Evolutionary conservation across 495 filamentous ascomycete species (phyloP).

Genomic region (Margaritispora aquatica): DNA sequence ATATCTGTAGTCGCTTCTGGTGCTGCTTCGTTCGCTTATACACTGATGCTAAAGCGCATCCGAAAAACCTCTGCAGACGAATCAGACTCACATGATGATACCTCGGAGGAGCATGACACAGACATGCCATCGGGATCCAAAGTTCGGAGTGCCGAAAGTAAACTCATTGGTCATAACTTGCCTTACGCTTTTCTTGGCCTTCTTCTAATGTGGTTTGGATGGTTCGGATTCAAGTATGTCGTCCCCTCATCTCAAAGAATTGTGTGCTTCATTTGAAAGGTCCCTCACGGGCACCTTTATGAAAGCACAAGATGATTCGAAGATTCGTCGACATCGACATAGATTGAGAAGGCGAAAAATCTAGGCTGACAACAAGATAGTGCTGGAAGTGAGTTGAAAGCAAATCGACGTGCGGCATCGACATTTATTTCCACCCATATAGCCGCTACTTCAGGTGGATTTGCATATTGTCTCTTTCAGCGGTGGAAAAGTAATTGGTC

Average conservation of each 20-base stretch:
- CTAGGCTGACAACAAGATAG: too few relatives aligned
- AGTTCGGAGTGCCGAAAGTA: conserved; percentile 32
- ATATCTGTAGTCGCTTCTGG: conserved; percentile 52
- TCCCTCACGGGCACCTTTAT: too few relatives aligned
- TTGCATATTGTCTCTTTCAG: conserved; percentile 32
- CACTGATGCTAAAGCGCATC: conserved; percentile 72
- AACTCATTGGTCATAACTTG: conserved; percentile 48
- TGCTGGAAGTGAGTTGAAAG: conserved; percentile 82
- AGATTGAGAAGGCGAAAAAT: too few relatives aligned
- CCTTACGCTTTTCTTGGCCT: conserved; percentile 67
- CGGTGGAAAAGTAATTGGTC: conserved; percentile 30
- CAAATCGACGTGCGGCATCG: conserved; percentile 46
- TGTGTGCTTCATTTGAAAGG: too few relatives aligned
- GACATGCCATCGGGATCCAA: neutral
- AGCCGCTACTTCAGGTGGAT: conserved; percentile 43
- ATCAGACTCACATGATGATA: too few relatives aligned
- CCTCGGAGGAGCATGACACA: too few relatives aligned
- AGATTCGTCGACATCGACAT: too few relatives aligned
- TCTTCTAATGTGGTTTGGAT: conserved; percentile 92
- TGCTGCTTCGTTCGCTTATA: conserved; percentile 72
- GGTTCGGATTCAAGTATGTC: conserved; percentile 99
- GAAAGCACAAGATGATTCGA: too few relatives aligned
- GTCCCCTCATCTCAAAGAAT: too few relatives aligned
- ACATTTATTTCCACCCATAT: conserved; percentile 50
- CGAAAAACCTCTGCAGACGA: conserved; percentile 21